Conservation (phyloP, 495 filamentous ascomycete species). For the Polyplosphaeria fusca region DNA sequence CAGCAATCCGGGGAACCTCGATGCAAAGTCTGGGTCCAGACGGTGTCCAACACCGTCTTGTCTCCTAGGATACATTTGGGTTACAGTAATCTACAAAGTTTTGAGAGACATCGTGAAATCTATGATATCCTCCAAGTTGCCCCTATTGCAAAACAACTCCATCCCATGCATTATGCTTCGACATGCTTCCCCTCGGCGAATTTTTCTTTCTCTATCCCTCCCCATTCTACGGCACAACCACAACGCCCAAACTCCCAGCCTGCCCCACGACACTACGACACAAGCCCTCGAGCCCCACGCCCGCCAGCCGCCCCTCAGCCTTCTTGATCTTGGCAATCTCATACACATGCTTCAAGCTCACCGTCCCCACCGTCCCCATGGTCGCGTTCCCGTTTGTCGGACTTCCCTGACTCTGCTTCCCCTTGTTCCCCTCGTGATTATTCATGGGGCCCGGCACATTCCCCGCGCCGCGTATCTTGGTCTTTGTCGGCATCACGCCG, state of each 20-base stretch:
- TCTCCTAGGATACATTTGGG: too few relatives aligned
- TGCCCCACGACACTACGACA: constrained; percentile 83
- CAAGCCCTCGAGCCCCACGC: constrained; percentile 73
- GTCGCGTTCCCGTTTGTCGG: constrained; percentile 58
- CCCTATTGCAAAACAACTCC: too few relatives aligned
- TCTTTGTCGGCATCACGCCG: constrained; percentile 69
- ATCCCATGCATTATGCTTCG: too few relatives aligned
- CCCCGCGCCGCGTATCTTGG: constrained; percentile 71
- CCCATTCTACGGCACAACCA: constrained; percentile 63
- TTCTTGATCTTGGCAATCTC: constrained; percentile 98
- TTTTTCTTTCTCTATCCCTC: not conserved
- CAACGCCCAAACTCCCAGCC: constrained; percentile 83
- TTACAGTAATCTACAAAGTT: too few relatives aligned
- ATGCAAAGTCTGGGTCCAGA: too few relatives aligned
- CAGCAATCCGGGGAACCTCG: too few relatives aligned
- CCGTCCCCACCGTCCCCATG: constrained; percentile 70
- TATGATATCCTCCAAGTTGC: too few relatives aligned
- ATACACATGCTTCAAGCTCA: constrained; percentile 94
- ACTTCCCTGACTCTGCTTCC: constrained; percentile 22
- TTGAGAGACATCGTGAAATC: too few relatives aligned
- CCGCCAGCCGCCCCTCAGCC: constrained; percentile 71
- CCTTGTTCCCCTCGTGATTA: constrained; percentile 29
- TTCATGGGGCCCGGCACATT: constrained; percentile 43
- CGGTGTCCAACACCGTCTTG: too few relatives aligned
- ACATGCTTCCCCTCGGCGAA: too few relatives aligned